These are phyloP conservation scores for Fusarium dlaminii DNA, from an alignment of 2,329 filamentous ascomycete species.

Conservation along the genomic window DNA sequence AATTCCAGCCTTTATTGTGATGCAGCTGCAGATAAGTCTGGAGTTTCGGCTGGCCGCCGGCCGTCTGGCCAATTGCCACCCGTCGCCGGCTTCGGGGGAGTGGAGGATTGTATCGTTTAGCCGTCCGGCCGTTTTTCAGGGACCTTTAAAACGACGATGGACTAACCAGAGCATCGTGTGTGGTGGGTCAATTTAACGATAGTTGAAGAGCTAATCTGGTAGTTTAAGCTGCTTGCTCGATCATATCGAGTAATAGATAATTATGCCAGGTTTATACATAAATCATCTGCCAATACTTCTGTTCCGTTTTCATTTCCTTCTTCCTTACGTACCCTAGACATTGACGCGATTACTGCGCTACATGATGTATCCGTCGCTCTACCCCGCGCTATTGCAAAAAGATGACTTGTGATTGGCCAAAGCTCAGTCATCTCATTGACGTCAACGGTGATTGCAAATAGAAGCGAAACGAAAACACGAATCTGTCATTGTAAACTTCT, in stretches of 20 bases:
- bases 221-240: slow-evolving; percentile 24
- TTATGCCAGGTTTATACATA: background rate
- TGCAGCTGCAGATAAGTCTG: background rate
- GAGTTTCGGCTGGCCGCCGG: slow-evolving; percentile 10
- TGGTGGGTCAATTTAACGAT: background rate
- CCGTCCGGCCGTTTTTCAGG: slow-evolving; percentile 12
- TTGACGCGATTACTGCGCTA: slow-evolving; percentile 27
- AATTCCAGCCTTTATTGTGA: background rate
- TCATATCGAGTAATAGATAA: slow-evolving; percentile 33
- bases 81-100: slow-evolving; percentile 25
- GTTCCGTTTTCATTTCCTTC: background rate
- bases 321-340: slow-evolving; percentile 4
- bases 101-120: slow-evolving; percentile 17
- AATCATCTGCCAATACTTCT: background rate
- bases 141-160: background rate
- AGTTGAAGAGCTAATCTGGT: slow-evolving; percentile 23
- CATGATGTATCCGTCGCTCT: slow-evolving; percentile 30
- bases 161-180: slow-evolving; percentile 4
- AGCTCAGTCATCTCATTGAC: slow-evolving; percentile 37
- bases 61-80: background rate
- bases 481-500: slow-evolving; percentile 11
- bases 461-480: background rate
- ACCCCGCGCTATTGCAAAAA: slow-evolving; percentile 42
- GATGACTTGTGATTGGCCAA: slow-evolving; percentile 36
- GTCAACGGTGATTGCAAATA: slow-evolving; percentile 24